phyloP scores from a whole-genome alignment of 1,139 yeast genomes.

The Yamadazyma songkhlaensis region DNA sequence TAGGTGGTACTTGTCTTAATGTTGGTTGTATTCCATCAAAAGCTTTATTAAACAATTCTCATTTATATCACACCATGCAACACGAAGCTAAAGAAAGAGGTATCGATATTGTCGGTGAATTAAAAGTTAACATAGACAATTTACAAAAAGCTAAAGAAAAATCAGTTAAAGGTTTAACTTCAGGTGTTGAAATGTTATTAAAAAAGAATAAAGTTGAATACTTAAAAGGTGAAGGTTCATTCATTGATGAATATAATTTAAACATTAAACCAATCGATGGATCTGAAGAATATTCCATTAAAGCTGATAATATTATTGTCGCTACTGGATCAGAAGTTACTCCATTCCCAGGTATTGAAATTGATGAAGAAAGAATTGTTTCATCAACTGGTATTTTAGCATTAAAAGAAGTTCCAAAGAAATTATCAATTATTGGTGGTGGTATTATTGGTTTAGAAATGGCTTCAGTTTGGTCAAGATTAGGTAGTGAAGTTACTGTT shows the following conservation, averaged over 20 bases:
- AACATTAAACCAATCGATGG: conserved; percentile 88
- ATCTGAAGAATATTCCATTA: conserved; percentile 56
- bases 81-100: conserved; percentile 88
- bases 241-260: conserved; percentile 75
- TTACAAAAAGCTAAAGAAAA: conserved; percentile 92
- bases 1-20: conserved; percentile 98
- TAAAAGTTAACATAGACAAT: conserved; percentile 67
- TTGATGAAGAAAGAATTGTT: conserved; percentile 97
- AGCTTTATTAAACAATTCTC: conserved; percentile 92
- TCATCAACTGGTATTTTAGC: conserved; percentile 91
- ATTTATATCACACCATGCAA: conserved; percentile 82
- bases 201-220: conserved; percentile 94
- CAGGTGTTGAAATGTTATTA: conserved; percentile 92
- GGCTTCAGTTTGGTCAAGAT: conserved; percentile 97
- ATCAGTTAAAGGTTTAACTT: conserved; percentile 83
- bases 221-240: conserved; percentile 90
- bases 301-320: conserved; percentile 85
- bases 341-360: conserved; percentile 96
- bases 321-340: conserved; percentile 99
- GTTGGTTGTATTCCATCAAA: conserved; percentile 99
- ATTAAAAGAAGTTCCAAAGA: conserved; percentile 87
- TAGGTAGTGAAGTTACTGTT: conserved; percentile 94
- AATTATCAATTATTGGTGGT: conserved; percentile 93
- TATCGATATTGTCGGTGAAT: conserved; percentile 76
- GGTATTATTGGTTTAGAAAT: conserved; percentile 99